A percentile compares a stretch with the other conserved stretches of the same genome.
Evolutionary conservation across 257 asterid species (phyloP).

Genomic region (Nicotiana obtusifolia): DNA sequence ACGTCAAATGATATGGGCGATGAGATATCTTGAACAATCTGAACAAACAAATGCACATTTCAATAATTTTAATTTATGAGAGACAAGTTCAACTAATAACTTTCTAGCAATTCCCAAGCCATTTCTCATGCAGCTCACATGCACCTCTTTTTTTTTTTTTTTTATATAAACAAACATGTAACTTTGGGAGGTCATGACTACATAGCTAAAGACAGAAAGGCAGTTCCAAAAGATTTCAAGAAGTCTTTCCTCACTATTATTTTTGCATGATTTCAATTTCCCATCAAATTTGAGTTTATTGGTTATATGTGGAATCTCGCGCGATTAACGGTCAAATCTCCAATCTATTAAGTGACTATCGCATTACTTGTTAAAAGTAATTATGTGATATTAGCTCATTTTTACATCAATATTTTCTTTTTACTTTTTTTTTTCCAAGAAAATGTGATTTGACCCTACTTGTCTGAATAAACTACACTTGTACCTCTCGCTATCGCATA

Average conservation of each 20-base stretch:
- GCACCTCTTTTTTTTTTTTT: neutral
- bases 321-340: neutral
- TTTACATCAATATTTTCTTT: no score
- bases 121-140: neutral
- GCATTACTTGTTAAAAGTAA: neutral
- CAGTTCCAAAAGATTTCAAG: neutral
- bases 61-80: neutral
- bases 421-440: no score
- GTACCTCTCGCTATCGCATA: neutral
- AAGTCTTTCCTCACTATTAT: neutral
- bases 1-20: conserved; percentile 50
- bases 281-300: neutral
- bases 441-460: neutral
- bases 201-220: neutral
- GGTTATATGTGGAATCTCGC: neutral
- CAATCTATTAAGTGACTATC: neutral
- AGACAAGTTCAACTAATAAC: neutral
- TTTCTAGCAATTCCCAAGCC: neutral
- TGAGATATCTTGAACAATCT: conserved; percentile 80
- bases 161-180: neutral
- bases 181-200: neutral
- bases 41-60: neutral
- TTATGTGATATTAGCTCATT: neutral
- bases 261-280: neutral
- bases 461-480: neutral